Conservation (phyloP, 768 basidiomycete species). For the Leccinum subgranulosum region DNA sequence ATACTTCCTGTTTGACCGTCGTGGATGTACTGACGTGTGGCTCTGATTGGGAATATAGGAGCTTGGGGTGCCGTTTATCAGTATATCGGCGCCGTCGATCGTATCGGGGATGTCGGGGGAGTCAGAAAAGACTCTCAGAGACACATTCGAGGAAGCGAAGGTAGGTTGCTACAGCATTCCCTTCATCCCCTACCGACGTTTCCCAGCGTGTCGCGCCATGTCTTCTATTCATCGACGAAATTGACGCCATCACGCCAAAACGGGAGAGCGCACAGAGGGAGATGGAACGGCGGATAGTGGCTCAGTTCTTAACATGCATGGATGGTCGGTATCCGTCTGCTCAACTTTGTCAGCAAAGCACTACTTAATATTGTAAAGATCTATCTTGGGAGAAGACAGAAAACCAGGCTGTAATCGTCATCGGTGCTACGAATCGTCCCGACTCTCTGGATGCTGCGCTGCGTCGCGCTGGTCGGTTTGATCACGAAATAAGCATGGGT, state of each 20-base stretch:
- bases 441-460: conserved; percentile 94
- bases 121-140: conserved; percentile 92
- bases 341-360: background rate
- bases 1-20: conserved; percentile 24
- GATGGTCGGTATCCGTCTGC: conserved; percentile 63
- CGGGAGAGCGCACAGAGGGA: conserved; percentile 96
- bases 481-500: conserved; percentile 97
- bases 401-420: conserved; percentile 89
- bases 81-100: conserved; percentile 90
- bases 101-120: conserved; percentile 99
- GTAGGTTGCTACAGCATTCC: conserved; percentile 36
- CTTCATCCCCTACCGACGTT: background rate
- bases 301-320: conserved; percentile 97
- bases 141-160: conserved; percentile 97
- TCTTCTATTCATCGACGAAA: conserved; percentile 95
- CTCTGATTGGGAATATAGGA: conserved; percentile 49
- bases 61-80: conserved; percentile 89
- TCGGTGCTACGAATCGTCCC: conserved; percentile 94
- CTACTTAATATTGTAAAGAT: conserved; percentile 48
- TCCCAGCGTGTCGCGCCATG: conserved; percentile 83
- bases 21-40: background rate
- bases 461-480: conserved; percentile 90
- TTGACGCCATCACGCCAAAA: conserved; percentile 97
- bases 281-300: conserved; percentile 97
- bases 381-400: conserved; percentile 95